A percentile compares a stretch with the other conserved stretches of the same genome.
These are phyloP conservation scores for Cyamopsis tetragonoloba DNA, from an alignment of 306 rosid genomes.

Conservation along the genomic window DNA sequence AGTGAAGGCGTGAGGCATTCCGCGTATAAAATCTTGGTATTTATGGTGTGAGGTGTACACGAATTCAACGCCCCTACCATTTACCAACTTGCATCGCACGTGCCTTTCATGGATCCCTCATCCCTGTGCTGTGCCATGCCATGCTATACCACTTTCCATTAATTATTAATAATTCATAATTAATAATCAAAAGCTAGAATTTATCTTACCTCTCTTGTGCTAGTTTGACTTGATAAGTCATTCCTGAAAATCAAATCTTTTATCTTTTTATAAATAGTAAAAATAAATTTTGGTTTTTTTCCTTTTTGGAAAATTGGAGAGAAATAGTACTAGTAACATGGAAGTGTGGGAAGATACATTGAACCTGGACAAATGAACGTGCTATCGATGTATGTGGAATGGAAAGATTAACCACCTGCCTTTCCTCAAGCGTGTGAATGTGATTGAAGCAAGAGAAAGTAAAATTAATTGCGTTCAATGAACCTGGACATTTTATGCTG, in stretches of 20 bases:
- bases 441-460: neutral
- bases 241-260: neutral
- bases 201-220: too few relatives aligned
- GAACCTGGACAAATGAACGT: slow-evolving; percentile 41
- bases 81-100: neutral
- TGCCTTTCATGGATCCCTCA: neutral
- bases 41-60: slow-evolving; percentile 24
- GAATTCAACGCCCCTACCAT: neutral
- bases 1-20: neutral
- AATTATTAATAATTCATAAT: neutral
- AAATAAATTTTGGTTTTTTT: neutral
- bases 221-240: neutral
- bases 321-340: too few relatives aligned
- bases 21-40: neutral
- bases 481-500: slow-evolving; percentile 34
- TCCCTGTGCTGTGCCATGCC: neutral
- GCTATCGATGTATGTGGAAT: neutral
- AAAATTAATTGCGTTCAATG: slow-evolving; percentile 23
- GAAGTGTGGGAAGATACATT: slow-evolving; percentile 27
- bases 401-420: neutral
- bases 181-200: neutral
- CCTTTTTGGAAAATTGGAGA: neutral
- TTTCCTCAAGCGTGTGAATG: neutral
- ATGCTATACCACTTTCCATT: too few relatives aligned
- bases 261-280: too few relatives aligned